Conservation (phyloP, 495 filamentous ascomycete genomes). For the Talaromyces trachyspermus region DNA sequence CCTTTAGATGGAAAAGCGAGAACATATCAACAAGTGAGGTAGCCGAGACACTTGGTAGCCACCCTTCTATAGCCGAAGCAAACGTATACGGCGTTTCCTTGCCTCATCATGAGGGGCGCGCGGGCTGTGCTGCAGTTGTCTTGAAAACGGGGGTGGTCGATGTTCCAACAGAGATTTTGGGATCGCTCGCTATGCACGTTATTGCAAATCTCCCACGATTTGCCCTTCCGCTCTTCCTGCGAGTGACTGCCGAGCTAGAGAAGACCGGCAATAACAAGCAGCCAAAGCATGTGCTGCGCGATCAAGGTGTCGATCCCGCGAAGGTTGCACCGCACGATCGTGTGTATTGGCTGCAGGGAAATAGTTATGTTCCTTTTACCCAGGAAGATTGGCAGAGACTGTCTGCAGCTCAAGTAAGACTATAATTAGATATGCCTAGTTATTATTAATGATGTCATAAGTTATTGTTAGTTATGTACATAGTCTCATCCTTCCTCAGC, state of each 20-base stretch:
- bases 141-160: conserved; percentile 36
- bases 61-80: conserved; percentile 63
- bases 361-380: conserved; percentile 60
- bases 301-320: conserved; percentile 63
- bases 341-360: conserved; percentile 61
- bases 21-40: conserved; percentile 83
- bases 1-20: conserved; percentile 92
- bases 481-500: no score
- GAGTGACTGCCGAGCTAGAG: conserved; percentile 53
- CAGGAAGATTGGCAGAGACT: conserved; percentile 61
- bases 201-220: conserved; percentile 59
- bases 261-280: conserved; percentile 85
- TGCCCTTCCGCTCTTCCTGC: conserved; percentile 71
- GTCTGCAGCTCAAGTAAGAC: conserved; percentile 58
- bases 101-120: conserved; percentile 78
- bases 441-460: no score
- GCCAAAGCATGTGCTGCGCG: conserved; percentile 63
- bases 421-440: conserved; percentile 48
- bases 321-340: conserved; percentile 48
- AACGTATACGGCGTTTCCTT: conserved; percentile 85
- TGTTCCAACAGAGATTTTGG: conserved; percentile 25
- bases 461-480: no score
- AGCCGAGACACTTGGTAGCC: conserved; percentile 58
- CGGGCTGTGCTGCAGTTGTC: conserved; percentile 71
- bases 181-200: conserved; percentile 53